Percentiles rank a stretch among this genome's conserved stretches.
Conservation (phyloP, 331 rosid genomes). For the Saraca asoca region DNA sequence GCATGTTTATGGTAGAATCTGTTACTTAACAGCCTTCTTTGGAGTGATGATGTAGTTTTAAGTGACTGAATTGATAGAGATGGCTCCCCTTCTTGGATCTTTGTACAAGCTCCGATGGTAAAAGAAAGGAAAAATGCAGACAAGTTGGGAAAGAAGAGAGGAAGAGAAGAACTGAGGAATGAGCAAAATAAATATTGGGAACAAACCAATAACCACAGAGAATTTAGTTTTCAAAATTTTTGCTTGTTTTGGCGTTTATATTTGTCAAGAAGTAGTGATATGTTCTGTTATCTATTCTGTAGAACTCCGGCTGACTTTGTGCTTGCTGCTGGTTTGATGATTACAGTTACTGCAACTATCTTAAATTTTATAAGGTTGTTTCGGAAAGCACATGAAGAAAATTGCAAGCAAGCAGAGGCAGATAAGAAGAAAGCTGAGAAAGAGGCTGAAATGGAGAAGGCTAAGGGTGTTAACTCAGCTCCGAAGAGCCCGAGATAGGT, state of each 20-base stretch:
- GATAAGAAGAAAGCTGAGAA: conserved; percentile 90
- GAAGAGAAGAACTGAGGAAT: neutral
- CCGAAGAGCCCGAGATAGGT: conserved; percentile 69
- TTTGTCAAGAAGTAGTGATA: conserved; percentile 16
- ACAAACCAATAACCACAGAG: conserved; percentile 5
- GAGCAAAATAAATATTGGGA: conserved; percentile 18
- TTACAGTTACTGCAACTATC: conserved; percentile 84
- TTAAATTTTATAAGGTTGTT: conserved; percentile 77
- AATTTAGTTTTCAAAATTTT: conserved; percentile 28
- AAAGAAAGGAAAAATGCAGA: conserved; percentile 1
- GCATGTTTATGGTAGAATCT: conserved; percentile 18
- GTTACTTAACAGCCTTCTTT: conserved; percentile 6
- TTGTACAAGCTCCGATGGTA: neutral
- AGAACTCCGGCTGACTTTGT: conserved; percentile 35
- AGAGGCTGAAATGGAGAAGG: conserved; percentile 96
- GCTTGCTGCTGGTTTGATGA: conserved; percentile 39
- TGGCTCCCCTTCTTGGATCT: conserved; percentile 1
- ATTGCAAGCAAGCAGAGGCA: conserved; percentile 84
- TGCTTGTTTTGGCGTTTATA: conserved; percentile 10
- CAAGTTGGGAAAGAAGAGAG: neutral
- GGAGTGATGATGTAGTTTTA: neutral
- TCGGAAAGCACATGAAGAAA: conserved; percentile 95
- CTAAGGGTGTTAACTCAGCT: conserved; percentile 75
- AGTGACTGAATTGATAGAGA: conserved; percentile 15
- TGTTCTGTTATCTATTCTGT: conserved; percentile 30